Evolutionary conservation across 441 rosid genomes (phyloP).

Genomic region (Populus hybrid): DNA sequence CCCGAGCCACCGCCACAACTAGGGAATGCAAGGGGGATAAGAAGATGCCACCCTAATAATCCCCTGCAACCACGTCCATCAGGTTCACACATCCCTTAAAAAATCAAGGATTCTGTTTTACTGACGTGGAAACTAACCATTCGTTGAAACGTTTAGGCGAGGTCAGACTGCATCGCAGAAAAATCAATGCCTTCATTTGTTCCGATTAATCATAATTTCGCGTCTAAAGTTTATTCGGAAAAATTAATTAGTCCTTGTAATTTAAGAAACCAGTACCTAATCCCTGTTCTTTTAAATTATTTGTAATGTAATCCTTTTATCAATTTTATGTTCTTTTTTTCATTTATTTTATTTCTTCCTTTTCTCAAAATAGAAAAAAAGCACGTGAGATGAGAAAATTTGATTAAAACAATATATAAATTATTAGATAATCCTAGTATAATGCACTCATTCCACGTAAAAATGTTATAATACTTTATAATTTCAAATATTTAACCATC

Average conservation of each 20-base stretch:
- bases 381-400: background rate
- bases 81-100: background rate
- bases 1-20: background rate
- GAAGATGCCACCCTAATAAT: background rate
- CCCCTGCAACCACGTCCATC: background rate
- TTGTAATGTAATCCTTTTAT: background rate
- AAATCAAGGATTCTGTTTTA: background rate
- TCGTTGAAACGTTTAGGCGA: background rate
- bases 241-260: background rate
- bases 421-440: background rate
- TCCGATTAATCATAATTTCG: background rate
- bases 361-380: no score
- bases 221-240: background rate
- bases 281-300: background rate
- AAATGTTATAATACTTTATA: no score
- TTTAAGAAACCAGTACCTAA: background rate
- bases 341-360: no score
- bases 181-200: background rate
- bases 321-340: background rate
- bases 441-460: no score
- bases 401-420: no score
- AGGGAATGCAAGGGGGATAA: background rate
- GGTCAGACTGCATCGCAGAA: background rate
- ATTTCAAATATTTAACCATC: no score
- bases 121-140: background rate